Percentiles rank a stretch among this genome's conserved stretches.
Evolutionary conservation across 1,284 basidiomycete genomes (phyloP).

Genomic region (Leccinum huronense): DNA sequence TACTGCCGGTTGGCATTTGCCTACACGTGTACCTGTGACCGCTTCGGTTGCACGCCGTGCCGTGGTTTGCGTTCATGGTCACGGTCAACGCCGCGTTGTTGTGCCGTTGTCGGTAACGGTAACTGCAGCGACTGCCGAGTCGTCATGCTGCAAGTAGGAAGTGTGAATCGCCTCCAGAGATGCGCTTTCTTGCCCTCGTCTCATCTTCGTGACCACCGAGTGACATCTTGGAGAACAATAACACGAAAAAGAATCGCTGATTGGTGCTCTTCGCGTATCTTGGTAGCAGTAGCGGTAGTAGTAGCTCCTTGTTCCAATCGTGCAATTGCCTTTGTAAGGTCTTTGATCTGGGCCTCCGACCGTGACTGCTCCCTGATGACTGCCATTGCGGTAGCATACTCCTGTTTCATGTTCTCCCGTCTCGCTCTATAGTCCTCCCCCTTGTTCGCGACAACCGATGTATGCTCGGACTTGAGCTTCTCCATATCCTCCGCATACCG

Average conservation of each 20-base stretch:
- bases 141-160: constrained; percentile 31
- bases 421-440: constrained; percentile 55
- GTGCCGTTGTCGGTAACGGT: too few relatives aligned
- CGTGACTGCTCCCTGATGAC: constrained; percentile 33
- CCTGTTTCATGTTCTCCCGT: constrained; percentile 42
- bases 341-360: constrained; percentile 48
- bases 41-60: too few relatives aligned
- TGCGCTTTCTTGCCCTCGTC: constrained; percentile 48
- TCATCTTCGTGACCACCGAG: constrained; percentile 55
- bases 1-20: too few relatives aligned
- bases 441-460: constrained; percentile 48
- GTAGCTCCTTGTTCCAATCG: constrained; percentile 47
- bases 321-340: constrained; percentile 44
- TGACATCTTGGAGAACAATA: constrained; percentile 52
- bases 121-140: constrained; percentile 4
- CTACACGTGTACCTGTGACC: too few relatives aligned
- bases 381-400: constrained; percentile 40
- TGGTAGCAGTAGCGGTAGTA: constrained; percentile 33
- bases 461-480: constrained; percentile 59
- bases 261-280: constrained; percentile 51
- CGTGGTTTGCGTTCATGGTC: too few relatives aligned
- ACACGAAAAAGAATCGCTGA: constrained; percentile 35
- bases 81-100: too few relatives aligned
- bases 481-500: constrained; percentile 56
- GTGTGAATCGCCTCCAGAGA: constrained; percentile 34